Evolutionary conservation across 768 basidiomycete genomes (phyloP).

Genomic region (Boletus patriciae): DNA sequence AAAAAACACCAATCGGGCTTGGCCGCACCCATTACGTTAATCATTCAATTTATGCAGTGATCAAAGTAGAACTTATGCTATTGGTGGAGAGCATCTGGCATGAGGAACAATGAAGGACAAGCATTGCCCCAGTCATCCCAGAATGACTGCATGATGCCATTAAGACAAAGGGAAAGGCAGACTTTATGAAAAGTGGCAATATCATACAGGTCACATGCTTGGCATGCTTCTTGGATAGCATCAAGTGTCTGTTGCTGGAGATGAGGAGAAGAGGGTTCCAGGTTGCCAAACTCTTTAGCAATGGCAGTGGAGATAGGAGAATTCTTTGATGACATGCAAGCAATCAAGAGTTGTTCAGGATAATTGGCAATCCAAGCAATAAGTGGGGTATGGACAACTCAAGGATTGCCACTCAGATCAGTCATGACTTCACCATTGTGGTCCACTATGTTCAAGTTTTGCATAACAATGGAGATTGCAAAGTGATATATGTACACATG

Average conservation of each 20-base stretch:
- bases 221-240: neutral
- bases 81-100: conserved; percentile 28
- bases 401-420: conserved; percentile 15
- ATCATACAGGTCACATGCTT: neutral
- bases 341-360: neutral
- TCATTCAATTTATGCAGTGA: conserved; percentile 6
- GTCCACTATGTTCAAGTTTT: conserved; percentile 30
- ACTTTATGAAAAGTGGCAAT: neutral
- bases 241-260: neutral
- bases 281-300: neutral
- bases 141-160: conserved; percentile 28
- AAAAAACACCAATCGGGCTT: conserved; percentile 29
- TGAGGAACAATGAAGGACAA: conserved; percentile 22
- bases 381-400: conserved; percentile 6
- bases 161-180: neutral
- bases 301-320: neutral
- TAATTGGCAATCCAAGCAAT: neutral
- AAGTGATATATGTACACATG: conserved; percentile 30
- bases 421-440: conserved; percentile 28
- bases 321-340: neutral
- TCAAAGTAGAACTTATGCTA: conserved; percentile 29
- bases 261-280: neutral
- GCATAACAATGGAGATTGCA: conserved; percentile 30
- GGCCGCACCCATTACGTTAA: conserved; percentile 12
- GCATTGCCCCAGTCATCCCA: conserved; percentile 31